phyloP scores from a whole-genome alignment of 352 stramenopile genomes.

The Phytophthora nicotianae region DNA sequence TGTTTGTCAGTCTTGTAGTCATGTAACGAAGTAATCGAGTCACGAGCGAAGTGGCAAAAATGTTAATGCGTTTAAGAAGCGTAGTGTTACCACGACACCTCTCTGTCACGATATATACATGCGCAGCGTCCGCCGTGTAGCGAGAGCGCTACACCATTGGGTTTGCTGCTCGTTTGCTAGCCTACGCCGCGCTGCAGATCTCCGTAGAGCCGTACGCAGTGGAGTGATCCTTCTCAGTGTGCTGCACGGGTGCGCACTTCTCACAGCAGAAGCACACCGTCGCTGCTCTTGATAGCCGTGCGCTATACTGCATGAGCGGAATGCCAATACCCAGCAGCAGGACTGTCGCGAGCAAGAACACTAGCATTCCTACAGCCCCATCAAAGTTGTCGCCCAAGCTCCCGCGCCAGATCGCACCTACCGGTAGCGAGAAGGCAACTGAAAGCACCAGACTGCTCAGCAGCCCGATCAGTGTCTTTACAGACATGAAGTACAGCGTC shows the following conservation, averaged over 20 bases:
- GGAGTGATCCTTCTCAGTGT: conserved; percentile 29
- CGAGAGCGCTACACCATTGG: background rate
- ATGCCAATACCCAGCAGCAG: conserved; percentile 58
- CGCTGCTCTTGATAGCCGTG: conserved; percentile 42
- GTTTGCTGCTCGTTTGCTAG: background rate
- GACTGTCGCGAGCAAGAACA: conserved; percentile 50
- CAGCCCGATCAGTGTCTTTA: conserved; percentile 61
- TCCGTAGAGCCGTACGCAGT: conserved; percentile 46
- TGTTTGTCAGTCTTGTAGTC: conserved; percentile 8
- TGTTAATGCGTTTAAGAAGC: conserved; percentile 13
- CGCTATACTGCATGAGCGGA: conserved; percentile 60
- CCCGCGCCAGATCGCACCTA: conserved; percentile 42
- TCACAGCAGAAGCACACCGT: conserved; percentile 79
- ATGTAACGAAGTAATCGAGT: conserved; percentile 1
- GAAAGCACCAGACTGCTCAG: conserved; percentile 59
- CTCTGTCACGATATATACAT: conserved; percentile 10
- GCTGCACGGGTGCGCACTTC: conserved; percentile 53
- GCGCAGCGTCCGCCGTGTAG: conserved; percentile 2
- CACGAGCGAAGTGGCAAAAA: conserved; percentile 29
- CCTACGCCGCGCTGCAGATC: conserved; percentile 14
- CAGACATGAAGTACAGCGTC: conserved; percentile 63
- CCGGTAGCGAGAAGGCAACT: conserved; percentile 58
- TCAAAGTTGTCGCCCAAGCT: conserved; percentile 47
- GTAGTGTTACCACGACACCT: conserved; percentile 5
- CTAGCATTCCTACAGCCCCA: conserved; percentile 43